A percentile compares a stretch with the other conserved stretches of the same genome.
phyloP scores from a whole-genome alignment of 2,329 filamentous ascomycete genomes.

The Penicillium vulpinum region DNA sequence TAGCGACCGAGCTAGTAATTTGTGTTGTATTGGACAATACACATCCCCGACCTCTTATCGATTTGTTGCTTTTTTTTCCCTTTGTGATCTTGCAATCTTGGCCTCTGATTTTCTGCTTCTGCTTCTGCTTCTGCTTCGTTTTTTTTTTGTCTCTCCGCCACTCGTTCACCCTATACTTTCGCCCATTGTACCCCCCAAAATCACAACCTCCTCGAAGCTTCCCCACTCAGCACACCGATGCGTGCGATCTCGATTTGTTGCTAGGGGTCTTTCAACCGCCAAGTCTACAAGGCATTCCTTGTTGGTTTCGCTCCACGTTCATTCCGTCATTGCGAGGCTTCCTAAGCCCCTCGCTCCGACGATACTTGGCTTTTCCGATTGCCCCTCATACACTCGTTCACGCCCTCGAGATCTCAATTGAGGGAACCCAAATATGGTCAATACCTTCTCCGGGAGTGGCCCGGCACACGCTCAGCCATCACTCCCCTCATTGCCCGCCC shows the following conservation, averaged over 20 bases:
- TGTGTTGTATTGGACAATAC: slow-evolving; percentile 7
- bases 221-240: neutral
- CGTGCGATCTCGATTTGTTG: slow-evolving; percentile 1
- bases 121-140: neutral
- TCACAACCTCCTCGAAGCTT: neutral
- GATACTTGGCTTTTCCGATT: neutral
- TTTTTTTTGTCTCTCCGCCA: slow-evolving; percentile 1
- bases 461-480: slow-evolving; percentile 75
- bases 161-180: neutral
- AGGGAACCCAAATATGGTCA: slow-evolving; percentile 38
- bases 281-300: slow-evolving; percentile 1
- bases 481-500: slow-evolving; percentile 81
- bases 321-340: neutral
- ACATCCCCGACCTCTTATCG: slow-evolving; percentile 10
- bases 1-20: slow-evolving; percentile 12
- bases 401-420: neutral
- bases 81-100: slow-evolving; percentile 6
- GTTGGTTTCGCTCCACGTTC: neutral
- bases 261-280: slow-evolving; percentile 9
- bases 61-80: slow-evolving; percentile 15
- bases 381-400: slow-evolving; percentile 4
- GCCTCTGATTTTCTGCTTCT: neutral
- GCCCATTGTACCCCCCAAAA: neutral
- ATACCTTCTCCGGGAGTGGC: slow-evolving; percentile 44
- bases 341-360: neutral